Conservation (phyloP, 495 filamentous ascomycete species). For the Aspergillus campestris region DNA sequence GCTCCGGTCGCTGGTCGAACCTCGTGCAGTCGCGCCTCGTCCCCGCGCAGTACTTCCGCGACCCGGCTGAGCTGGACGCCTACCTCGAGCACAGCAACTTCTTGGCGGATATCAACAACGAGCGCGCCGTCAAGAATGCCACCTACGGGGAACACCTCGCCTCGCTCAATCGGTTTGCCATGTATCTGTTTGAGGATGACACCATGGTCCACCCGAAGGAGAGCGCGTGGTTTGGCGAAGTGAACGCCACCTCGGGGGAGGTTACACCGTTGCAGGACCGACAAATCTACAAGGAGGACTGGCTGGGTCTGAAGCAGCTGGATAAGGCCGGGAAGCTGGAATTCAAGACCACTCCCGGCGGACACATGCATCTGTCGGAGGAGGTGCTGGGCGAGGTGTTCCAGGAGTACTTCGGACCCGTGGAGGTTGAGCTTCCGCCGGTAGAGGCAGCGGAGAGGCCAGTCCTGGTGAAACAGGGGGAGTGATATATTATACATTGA, state of each 20-base stretch:
- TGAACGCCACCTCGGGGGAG: conserved; percentile 56
- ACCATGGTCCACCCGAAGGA: conserved; percentile 82
- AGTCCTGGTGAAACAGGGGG: conserved; percentile 18
- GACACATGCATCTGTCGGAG: conserved; percentile 77
- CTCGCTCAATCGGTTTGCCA: conserved; percentile 66
- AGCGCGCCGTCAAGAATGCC: conserved; percentile 64
- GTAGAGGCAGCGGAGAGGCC: not conserved
- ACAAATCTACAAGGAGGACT: conserved; percentile 80
- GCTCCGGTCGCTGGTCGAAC: conserved; percentile 62
- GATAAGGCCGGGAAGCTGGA: conserved; percentile 72
- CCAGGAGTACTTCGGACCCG: conserved; percentile 54
- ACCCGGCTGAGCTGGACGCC: conserved; percentile 56
- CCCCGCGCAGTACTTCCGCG: conserved; percentile 91
- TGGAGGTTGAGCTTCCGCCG: conserved; percentile 16
- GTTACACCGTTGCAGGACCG: conserved; percentile 63
- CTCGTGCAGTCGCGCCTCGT: conserved; percentile 73
- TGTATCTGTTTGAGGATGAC: conserved; percentile 89
- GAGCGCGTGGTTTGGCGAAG: conserved; percentile 84
- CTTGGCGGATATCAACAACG: conserved; percentile 98
- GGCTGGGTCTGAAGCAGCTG: conserved; percentile 76
- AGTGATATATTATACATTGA: not conserved
- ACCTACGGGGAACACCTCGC: conserved; percentile 66
- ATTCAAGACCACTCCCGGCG: conserved; percentile 60
- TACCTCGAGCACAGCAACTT: conserved; percentile 86
- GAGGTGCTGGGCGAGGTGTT: conserved; percentile 59